Evolutionary conservation across 495 filamentous ascomycete genomes (phyloP).

Genomic region (Paragyromitra xinjiangensis): DNA sequence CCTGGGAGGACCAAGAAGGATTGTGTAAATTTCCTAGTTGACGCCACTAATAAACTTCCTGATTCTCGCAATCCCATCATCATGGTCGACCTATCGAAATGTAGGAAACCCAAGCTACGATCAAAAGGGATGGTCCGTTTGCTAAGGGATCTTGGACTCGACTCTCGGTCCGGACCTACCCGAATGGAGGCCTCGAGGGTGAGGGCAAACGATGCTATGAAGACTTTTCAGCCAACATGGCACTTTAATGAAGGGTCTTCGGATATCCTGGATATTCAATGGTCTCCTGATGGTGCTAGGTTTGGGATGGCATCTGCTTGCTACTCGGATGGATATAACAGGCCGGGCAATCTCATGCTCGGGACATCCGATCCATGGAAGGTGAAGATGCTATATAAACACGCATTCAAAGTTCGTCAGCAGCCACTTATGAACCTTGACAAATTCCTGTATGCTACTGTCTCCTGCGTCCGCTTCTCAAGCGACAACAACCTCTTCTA

Average conservation of each 20-base stretch:
- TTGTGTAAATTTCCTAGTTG: slow-evolving; percentile 19
- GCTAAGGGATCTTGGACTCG: slow-evolving; percentile 8
- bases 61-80: not conserved
- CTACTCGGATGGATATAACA: slow-evolving; percentile 50
- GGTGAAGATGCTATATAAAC: slow-evolving; percentile 51
- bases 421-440: slow-evolving; percentile 21
- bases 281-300: slow-evolving; percentile 43
- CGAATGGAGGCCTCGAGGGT: not conserved
- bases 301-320: slow-evolving; percentile 43
- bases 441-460: slow-evolving; percentile 44
- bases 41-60: slow-evolving; percentile 23
- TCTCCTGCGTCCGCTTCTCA: slow-evolving; percentile 45
- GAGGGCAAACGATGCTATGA: not conserved
- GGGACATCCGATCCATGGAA: slow-evolving; percentile 28
- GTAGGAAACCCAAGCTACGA: not conserved
- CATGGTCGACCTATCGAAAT: not conserved
- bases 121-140: not conserved
- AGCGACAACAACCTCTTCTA: slow-evolving; percentile 66
- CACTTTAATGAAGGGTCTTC: slow-evolving; percentile 48
- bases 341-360: slow-evolving; percentile 56
- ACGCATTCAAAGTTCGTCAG: slow-evolving; percentile 36
- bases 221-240: slow-evolving; percentile 36
- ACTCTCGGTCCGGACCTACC: not conserved
- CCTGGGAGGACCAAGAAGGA: slow-evolving; percentile 19
- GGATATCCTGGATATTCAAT: slow-evolving; percentile 53